Evolutionary conservation across 2,329 filamentous ascomycete genomes (phyloP).

Genomic region (Teratosphaeriaceae sp.): DNA sequence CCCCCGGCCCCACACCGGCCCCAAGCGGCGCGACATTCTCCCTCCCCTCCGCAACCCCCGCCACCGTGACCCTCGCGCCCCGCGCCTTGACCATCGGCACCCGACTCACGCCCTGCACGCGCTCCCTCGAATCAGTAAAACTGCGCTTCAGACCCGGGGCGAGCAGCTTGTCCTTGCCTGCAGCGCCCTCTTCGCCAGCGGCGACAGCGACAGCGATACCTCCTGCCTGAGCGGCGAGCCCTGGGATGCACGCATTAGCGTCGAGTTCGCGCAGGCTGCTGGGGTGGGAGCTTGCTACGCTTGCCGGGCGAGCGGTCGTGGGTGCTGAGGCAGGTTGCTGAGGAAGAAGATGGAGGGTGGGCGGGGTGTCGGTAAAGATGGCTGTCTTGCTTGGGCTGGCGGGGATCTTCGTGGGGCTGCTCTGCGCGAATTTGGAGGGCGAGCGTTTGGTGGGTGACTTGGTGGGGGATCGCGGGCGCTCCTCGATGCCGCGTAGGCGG

Average conservation of each 20-base stretch:
- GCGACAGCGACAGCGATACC: conserved; percentile 11
- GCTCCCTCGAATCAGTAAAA: conserved; percentile 27
- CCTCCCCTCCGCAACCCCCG: conserved; percentile 22
- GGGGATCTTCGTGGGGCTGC: conserved; percentile 23
- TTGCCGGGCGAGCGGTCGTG: conserved; percentile 15
- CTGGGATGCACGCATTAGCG: conserved; percentile 36
- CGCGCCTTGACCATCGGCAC: conserved; percentile 37
- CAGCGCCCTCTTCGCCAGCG: conserved; percentile 21
- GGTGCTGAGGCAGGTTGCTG: conserved; percentile 19
- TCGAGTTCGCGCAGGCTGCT: conserved; percentile 44
- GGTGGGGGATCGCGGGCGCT: conserved; percentile 12
- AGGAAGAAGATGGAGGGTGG: conserved; percentile 12
- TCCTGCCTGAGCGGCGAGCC: conserved; percentile 9
- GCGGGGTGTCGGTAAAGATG: conserved; percentile 29
- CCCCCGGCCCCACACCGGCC: conserved; percentile 33
- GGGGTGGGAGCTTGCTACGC: conserved; percentile 22
- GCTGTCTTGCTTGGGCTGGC: conserved; percentile 26
- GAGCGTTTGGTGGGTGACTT: too few relatives aligned
- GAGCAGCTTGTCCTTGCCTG: conserved; percentile 21
- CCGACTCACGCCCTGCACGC: conserved; percentile 29
- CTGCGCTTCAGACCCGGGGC: conserved; percentile 40
- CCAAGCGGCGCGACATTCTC: conserved; percentile 22
- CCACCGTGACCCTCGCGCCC: conserved; percentile 32
- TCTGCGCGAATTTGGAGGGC: conserved; percentile 15
- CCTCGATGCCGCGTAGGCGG: conserved; percentile 37